Conservation (phyloP, 352 stramenopile genomes). For the Phytophthora meadii region DNA sequence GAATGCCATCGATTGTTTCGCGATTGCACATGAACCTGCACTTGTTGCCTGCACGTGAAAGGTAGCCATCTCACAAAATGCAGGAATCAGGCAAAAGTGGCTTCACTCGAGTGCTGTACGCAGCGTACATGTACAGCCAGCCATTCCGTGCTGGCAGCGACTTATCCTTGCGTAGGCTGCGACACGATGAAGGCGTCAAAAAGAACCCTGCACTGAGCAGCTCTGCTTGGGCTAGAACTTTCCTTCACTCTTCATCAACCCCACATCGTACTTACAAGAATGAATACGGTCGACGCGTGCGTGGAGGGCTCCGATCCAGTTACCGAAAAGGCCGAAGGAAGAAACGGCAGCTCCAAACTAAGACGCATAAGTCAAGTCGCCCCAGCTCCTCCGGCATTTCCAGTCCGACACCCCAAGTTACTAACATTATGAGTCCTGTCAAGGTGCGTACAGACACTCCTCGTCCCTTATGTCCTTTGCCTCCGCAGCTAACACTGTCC, state of each 20-base stretch:
- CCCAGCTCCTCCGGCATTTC: not conserved
- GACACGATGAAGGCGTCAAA: slow-evolving; percentile 15
- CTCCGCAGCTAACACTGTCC: not conserved
- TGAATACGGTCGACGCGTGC: slow-evolving; percentile 1
- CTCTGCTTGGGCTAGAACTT: slow-evolving; percentile 18
- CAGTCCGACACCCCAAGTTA: slow-evolving; percentile 15
- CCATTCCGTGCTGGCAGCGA: slow-evolving; percentile 12
- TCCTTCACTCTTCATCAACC: slow-evolving; percentile 9
- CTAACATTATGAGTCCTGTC: slow-evolving; percentile 37
- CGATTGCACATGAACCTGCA: slow-evolving; percentile 8
- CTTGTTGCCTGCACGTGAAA: slow-evolving; percentile 2
- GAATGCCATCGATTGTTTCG: not conserved
- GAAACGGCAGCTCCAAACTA: slow-evolving; percentile 18
- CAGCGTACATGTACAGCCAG: slow-evolving; percentile 8
- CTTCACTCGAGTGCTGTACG: slow-evolving; percentile 10
- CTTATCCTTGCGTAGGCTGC: slow-evolving; percentile 30
- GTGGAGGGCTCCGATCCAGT: slow-evolving; percentile 39
- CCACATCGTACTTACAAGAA: slow-evolving; percentile 23
- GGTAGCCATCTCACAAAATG: slow-evolving; percentile 4
- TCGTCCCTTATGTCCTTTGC: not conserved
- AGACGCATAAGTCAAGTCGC: slow-evolving; percentile 10
- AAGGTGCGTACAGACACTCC: slow-evolving; percentile 29
- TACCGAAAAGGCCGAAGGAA: slow-evolving; percentile 23
- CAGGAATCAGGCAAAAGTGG: slow-evolving; percentile 16
- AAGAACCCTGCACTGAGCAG: slow-evolving; percentile 3